Base-by-base conservation (phyloP, 306 rosid genomes). In the Castanea crenata region DNA sequence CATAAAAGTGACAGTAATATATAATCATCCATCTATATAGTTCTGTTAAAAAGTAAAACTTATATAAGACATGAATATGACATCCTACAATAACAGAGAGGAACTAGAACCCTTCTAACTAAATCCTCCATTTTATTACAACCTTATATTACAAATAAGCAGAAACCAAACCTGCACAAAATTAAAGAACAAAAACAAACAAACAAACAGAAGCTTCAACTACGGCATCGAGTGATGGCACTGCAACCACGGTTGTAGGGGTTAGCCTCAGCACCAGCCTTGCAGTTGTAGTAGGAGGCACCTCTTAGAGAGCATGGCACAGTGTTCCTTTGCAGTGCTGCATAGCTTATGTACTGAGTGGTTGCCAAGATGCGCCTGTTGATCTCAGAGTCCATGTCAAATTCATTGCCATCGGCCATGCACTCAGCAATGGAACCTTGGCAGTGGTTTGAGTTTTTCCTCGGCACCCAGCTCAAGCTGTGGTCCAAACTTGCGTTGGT, bases 271-370 rank as follows among this genome's bases (percentile, higher is more conserved):
- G 94, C 92, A 62, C 94, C 98, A 2, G 89, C 44, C 70, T 73
- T 32, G 79, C 98, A 93, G 74, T 93, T 93, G 86, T 93, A 93
- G 84, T 93, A 93, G 52, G 97, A 91, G 9, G 98, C 93, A 73
- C 98, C 98, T 44, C 81, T 88, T 6, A 12, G 80, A 38, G 97
- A 91, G 81, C 98, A 93, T 20, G 98, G 98, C 73, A 93, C 96
- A 0, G 84, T 86, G 91, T 93, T 90, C 6, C 90, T 72, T 86
- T 88, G 90, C 83, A 93, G 90, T 9, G 93, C 92, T 55, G 52
- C 71, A 78, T 93, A 93, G 88, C 98, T 93, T 81, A 93, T 83
- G 84, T 91, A 93, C 31, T 90, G 80, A 0, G 89, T 76, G 56
- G 93, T 91, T 67, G 94, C 98, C 76, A 93, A 52, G 62, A 93